These are phyloP conservation scores for Ophidiomyces ophidiicola DNA, from an alignment of 2,329 filamentous ascomycete genomes.

Conservation along the genomic window DNA sequence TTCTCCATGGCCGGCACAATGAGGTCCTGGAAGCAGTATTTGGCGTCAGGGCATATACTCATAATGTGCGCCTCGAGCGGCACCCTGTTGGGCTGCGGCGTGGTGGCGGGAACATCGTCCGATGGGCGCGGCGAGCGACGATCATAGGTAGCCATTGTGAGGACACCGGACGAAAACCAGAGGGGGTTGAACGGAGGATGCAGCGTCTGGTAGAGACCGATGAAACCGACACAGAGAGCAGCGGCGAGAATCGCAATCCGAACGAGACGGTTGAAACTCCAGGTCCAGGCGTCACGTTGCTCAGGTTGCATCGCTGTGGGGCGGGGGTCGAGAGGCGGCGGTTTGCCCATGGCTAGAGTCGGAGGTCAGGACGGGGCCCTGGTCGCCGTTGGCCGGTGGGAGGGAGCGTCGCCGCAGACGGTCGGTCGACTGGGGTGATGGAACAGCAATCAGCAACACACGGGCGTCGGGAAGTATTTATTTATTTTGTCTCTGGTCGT, in stretches of 20 bases:
- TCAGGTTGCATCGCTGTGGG: slow-evolving; percentile 12
- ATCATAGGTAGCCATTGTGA: no score
- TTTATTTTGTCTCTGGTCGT: neutral
- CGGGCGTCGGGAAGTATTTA: neutral
- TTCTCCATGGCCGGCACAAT: slow-evolving; percentile 78
- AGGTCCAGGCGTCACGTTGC: slow-evolving; percentile 4
- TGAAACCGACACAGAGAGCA: slow-evolving; percentile 14
- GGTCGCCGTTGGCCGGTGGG: no score
- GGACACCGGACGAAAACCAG: no score
- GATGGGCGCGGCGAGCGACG: neutral
- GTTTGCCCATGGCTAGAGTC: slow-evolving; percentile 11
- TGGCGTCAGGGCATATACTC: slow-evolving; percentile 90
- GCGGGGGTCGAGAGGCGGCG: neutral
- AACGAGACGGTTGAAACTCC: slow-evolving; percentile 9
- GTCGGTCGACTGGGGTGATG: no score
- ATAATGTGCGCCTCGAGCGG: slow-evolving; percentile 92
- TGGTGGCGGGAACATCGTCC: slow-evolving; percentile 6
- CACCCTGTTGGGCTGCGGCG: slow-evolving; percentile 34
- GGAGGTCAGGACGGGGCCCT: slow-evolving; percentile 1
- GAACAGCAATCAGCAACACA: no score
- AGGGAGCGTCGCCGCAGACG: no score
- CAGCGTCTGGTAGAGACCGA: slow-evolving; percentile 6
- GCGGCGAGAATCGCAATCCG: slow-evolving; percentile 13
- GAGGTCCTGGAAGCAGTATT: slow-evolving; percentile 66
- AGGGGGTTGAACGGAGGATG: slow-evolving; percentile 8